Conservation (phyloP, 2,329 filamentous ascomycete species). For the Penicillium sp. region DNA sequence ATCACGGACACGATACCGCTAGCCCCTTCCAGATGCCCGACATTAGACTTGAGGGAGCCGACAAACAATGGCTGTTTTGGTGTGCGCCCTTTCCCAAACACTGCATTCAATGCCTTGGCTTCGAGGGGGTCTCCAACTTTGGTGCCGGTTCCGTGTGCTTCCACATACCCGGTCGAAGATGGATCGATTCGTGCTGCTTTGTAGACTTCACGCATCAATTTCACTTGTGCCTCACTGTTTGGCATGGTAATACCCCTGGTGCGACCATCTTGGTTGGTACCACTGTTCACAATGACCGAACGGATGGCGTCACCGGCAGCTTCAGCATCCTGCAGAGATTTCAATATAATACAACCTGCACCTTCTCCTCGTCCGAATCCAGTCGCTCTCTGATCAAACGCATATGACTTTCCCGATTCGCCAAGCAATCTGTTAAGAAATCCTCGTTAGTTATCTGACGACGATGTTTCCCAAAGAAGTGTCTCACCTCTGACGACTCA, state of each 20-base stretch:
- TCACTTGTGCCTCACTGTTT: slow-evolving; percentile 36
- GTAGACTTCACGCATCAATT: slow-evolving; percentile 41
- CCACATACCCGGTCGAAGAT: slow-evolving; percentile 34
- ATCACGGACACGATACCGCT: slow-evolving; percentile 30
- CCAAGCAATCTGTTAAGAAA: slow-evolving; percentile 17
- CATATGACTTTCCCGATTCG: slow-evolving; percentile 25
- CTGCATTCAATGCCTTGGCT: slow-evolving; percentile 20
- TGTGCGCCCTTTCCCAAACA: slow-evolving; percentile 21
- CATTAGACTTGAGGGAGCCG: slow-evolving; percentile 32
- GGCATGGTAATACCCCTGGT: slow-evolving; percentile 30
- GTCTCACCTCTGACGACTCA: slow-evolving; percentile 22
- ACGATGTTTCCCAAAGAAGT: no score
- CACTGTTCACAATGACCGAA: slow-evolving; percentile 21
- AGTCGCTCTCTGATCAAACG: slow-evolving; percentile 26
- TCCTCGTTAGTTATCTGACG: neutral
- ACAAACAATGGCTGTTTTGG: slow-evolving; percentile 24
- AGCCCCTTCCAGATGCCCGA: slow-evolving; percentile 31
- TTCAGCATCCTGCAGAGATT: slow-evolving; percentile 24
- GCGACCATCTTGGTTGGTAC: slow-evolving; percentile 24
- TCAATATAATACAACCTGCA: slow-evolving; percentile 28
- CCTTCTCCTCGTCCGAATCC: slow-evolving; percentile 40
- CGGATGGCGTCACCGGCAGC: slow-evolving; percentile 26
- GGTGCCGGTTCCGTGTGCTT: slow-evolving; percentile 47
- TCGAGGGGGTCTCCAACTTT: slow-evolving; percentile 37
- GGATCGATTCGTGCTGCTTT: slow-evolving; percentile 36